Evolutionary conservation across 768 basidiomycete species (phyloP).

Genomic region (Pulveroboletus frians): DNA sequence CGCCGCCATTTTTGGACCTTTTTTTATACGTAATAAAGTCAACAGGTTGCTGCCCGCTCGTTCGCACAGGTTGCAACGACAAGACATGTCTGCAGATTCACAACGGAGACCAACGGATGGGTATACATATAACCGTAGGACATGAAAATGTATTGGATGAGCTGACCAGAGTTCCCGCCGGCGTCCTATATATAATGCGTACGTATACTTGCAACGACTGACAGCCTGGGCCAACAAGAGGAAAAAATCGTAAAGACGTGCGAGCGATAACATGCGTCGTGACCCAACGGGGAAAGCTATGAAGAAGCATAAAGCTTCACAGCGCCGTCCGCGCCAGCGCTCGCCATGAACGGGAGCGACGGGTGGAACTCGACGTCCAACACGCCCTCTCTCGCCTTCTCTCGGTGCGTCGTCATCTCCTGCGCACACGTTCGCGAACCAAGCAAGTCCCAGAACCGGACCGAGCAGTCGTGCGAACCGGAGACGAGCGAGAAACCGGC

Average conservation of each 20-base stretch:
- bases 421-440: constrained; percentile 78
- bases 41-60: too few species aligned
- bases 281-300: constrained; percentile 24
- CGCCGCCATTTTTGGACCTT: neutral
- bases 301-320: constrained; percentile 89
- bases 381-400: constrained; percentile 88
- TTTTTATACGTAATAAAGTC: neutral
- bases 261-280: neutral
- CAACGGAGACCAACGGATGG: neutral
- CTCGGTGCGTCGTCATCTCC: constrained; percentile 83
- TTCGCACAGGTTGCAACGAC: neutral
- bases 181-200: constrained; percentile 22
- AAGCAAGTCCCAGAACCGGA: constrained; percentile 92
- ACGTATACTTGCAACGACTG: constrained; percentile 18
- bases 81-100: neutral
- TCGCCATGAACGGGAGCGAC: constrained; percentile 80
- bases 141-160: constrained; percentile 7
- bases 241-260: constrained; percentile 1
- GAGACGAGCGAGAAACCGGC: constrained; percentile 86
- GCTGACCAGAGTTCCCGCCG: constrained; percentile 18
- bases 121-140: neutral
- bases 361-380: constrained; percentile 83
- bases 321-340: constrained; percentile 93
- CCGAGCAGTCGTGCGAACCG: constrained; percentile 88
- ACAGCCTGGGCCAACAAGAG: neutral